phyloP scores from a whole-genome alignment of 495 filamentous ascomycete species.

The Podospora didyma region DNA sequence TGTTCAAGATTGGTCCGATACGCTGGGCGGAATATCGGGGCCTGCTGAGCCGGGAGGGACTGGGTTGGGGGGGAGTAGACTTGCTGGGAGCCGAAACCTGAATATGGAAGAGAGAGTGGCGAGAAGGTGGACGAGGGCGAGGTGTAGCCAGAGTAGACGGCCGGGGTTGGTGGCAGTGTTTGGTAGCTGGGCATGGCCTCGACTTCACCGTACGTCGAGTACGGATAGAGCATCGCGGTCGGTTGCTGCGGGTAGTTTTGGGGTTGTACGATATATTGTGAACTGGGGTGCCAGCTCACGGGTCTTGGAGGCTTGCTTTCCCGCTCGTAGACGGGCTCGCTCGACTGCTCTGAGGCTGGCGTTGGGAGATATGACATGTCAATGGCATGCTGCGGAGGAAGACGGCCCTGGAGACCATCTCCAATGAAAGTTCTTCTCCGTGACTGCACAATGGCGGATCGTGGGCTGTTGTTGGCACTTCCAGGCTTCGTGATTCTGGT shows the following conservation, averaged over 20 bases:
- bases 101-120: conserved; percentile 36
- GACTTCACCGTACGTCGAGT: conserved; percentile 30
- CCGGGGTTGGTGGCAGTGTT: conserved; percentile 39
- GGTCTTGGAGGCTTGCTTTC: conserved; percentile 44
- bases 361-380: conserved; percentile 32
- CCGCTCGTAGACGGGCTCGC: conserved; percentile 28
- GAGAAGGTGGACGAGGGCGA: conserved; percentile 40
- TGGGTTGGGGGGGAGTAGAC: conserved; percentile 16
- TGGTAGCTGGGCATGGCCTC: conserved; percentile 32
- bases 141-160: conserved; percentile 42
- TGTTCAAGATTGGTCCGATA: conserved; percentile 1
- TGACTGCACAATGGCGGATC: conserved; percentile 42
- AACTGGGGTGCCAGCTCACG: conserved; percentile 67
- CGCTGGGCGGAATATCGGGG: conserved; percentile 3
- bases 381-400: conserved; percentile 35
- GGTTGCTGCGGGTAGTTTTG: conserved; percentile 24
- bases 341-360: conserved; percentile 22
- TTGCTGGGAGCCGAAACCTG: conserved; percentile 15
- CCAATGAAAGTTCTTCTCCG: conserved; percentile 54
- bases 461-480: conserved; percentile 69
- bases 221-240: conserved; percentile 26
- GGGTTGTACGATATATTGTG: conserved; percentile 31
- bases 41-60: background rate
- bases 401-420: conserved; percentile 37
- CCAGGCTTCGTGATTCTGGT: conserved; percentile 62